Evolutionary conservation across 257 asterid species (phyloP), one percentile per base, ranked within the genome.

Genomic region (Petrea volubilis): DNA sequence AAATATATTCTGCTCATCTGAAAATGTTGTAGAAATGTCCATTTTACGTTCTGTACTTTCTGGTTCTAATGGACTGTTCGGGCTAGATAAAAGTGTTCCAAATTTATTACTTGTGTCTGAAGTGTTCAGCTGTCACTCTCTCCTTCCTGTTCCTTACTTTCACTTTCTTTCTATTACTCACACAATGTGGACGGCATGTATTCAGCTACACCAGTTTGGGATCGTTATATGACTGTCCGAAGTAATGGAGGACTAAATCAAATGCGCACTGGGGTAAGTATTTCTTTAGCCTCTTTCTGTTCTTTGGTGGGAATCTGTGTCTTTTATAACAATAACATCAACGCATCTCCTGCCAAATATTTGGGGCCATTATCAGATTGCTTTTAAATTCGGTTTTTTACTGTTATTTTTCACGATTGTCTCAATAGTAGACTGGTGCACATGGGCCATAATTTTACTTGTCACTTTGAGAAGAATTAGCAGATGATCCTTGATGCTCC

Each of bases 191-290:
- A 55, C 11, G 65, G 66, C 41, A 34, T 52, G 74, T 78, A 14
- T 75, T 67, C 89, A 91, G 99, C 84, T 67, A 51, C 74, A 25
- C 80, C 74, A 27, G 81, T 74, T 41, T 79, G 60, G 79, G 85
- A 82, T 71, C 99, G 77, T 71, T 94, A 91, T 74, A 83, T 94
- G 80, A 94, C 99, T 44, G 99, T 91, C 64, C 86, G 81, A 70
- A 74, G 97, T 82, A 94, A 94, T 71, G 98, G 98, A 58, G 97
- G 97, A 74, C 79, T 94, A 65, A 94, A 94, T 84, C 98, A 94
- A 81, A 94, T 94, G 98, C 90, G 96, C 40, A 82, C 92, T 47
- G 98, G 98, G 74, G 98, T 94, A 75, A 82, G 88, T 77, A 27
- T 28, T 64, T 76, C 33, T 34, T 21, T 49, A 13, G 23, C 33